Evolutionary conservation across 1,284 basidiomycete species (phyloP), one percentile per base, ranked within the genome.

Genomic region (Cryptococcus hybrid): DNA sequence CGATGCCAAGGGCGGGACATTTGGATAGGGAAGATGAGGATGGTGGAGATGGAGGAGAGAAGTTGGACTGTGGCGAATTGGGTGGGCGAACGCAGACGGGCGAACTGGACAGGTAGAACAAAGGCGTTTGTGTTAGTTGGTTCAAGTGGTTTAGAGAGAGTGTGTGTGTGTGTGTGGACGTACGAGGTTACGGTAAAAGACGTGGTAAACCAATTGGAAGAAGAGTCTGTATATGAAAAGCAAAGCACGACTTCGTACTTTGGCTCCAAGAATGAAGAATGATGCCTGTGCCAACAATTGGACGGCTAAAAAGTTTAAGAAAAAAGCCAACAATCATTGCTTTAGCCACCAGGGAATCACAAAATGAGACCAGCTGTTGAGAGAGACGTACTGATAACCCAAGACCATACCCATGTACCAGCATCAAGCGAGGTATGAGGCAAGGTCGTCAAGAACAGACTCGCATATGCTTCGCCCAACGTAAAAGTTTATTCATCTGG

Each of bases 381-480:
- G 18, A 13, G n/a, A 5, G 7, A 66, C 69, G 60, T 52, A 62
- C 81, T 82, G 34, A 80, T 72, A 24, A 80, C 77, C 82, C 82
- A 83, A 11, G 80, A 81, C 63, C 78, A 82, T 5, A 84, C 83
- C 71, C 83, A 84, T 3, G 81, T 80, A 37, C 82, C 79, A 1
- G 82, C 82, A 57, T 84, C 83, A 5, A 83, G 60, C 5, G 80
- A 80, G 0, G 79, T 80, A 63, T 84, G 83, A 24, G 83, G 83
- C 3, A 84, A 64, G 0, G 83, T 84, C 7, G 75, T 77, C 3
- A 84, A 73, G 63, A 80, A 84, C 15, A 83, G 71, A 47, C 78
- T 80, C 1, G 83, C 81, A 60, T 83, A 84, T 9, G 76, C 77
- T 78, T 24, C 4, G 37, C 13, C 24, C 15, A 15, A 12, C 1